Base-by-base conservation (phyloP, 108 stramenopile genomes). In the Skeletonema potamos region DNA sequence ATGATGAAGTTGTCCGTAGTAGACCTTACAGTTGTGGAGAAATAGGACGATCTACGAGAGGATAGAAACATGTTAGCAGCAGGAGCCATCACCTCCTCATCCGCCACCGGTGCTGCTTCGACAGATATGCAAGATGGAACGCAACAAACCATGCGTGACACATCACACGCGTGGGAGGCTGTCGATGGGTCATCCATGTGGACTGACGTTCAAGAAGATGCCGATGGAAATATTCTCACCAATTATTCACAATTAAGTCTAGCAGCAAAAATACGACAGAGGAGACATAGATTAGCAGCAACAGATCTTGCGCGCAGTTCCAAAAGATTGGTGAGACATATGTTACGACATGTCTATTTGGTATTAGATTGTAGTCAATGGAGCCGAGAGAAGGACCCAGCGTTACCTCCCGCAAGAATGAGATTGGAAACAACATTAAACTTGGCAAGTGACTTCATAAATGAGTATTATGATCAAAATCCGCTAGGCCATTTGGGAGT, bases 401-500 rank as follows among this genome's bases (percentile, higher is more conserved):
- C 82, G 9, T 66, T 94, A 66, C 80, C 87, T 44, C 74, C 77
- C 0, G 87, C 87, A 13, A 71, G 68, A 61, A 86, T 88, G 34
- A 73, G 88, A 55, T 43, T 94, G 37, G 86, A 91, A 44, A 85
- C 85, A 8, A 79, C 81, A 22, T 34, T 89, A 18, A 60, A 68
- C 20, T 36, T 89, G 22, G 66, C 86, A 27, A 77, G 77, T 15
- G 82, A 91, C 20, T 94, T 91, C 63, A 76, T 89, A 15, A 73
- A 84, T 60, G 87, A 90, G 68, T 94, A 83, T 67, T 91, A 86
- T 66, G 93, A 94, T 82, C 89, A 94, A 59, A 94, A 94, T 82
- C 93, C 93, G 1, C 61, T 94, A 59, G 87, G 87, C 6, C 93
- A 94, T 59, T 74, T 94, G 66, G 93, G 93, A 3, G 77, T 90